Base-by-base conservation (phyloP, 148 eudicot species). In the Fagopyrum esculentum region DNA sequence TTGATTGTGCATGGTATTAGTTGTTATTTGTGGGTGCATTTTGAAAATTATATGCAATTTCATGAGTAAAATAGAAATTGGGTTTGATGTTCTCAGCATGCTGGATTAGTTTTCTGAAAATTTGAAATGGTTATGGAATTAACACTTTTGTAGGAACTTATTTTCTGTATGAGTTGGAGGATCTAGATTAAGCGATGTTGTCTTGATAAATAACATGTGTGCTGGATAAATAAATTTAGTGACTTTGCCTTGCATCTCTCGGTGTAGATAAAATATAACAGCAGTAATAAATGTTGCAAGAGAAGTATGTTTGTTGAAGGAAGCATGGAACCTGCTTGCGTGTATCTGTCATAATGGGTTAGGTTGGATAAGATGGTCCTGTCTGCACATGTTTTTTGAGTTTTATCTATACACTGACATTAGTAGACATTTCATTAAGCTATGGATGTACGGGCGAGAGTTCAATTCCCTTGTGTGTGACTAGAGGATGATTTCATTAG, bases 391-490 rank as follows among this genome's bases (percentile, higher is more conserved):
- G n/a, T n/a, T n/a, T n/a, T 48, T 48, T 48, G 50, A 52, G 57
- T 54, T 4, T 54, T 13, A 54, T 54, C 57, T 2, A 52, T 12
- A 52, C 57, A 52, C 57, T n/a, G 29, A 9, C 43, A 26, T 56
- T 7, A 56, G 26, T 22, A 15, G 43, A 60, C 8, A 6, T 60
- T 29, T 29, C 9, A 60, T 29, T 9, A 22, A 19, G 68, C 68
- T 29, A 60, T 29, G 8, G 13, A 60, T 15, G 10, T 60, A 29
- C 9, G 40, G 68, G 8, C 29, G 43, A 60, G 13, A 29, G 17
- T 56, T 26, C 61, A 60, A 60, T 60, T 29, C 5, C 17, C 68
- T 60, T 60, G 29, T 63, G 69, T n/a, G n/a, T 63, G 45, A 63
- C 6, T 29, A 13, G 43, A 60, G 35, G 66, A 6, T 11, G 40